Evolutionary conservation across 192 early-diverging fungal species (phyloP).

Genomic region (Coemansia guatemalensis): DNA sequence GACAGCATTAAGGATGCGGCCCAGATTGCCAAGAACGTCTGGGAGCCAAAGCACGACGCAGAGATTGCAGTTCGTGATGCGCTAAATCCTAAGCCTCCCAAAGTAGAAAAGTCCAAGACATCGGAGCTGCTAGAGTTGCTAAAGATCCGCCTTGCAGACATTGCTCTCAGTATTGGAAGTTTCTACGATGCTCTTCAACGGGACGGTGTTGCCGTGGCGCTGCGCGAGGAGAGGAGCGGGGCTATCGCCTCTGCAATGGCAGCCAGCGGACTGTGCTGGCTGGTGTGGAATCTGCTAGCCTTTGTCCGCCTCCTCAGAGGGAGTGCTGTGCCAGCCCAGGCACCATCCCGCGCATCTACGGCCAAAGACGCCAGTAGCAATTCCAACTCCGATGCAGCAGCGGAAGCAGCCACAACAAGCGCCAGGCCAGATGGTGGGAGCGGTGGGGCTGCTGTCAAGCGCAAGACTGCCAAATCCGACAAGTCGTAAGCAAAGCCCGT

Average conservation of each 20-base stretch:
- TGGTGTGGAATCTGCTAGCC: conserved; percentile 32
- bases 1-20: conserved; percentile 67
- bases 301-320: conserved; percentile 15
- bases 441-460: conserved; percentile 15
- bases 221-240: conserved; percentile 32
- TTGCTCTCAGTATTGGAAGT: conserved; percentile 19
- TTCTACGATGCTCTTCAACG: conserved; percentile 21
- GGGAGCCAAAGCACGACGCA: conserved; percentile 70
- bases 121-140: conserved; percentile 21
- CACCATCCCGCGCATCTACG: conserved; percentile 1
- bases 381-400: not conserved
- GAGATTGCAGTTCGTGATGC: conserved; percentile 56
- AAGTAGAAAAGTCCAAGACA: conserved; percentile 11
- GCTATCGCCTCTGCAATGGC: conserved; percentile 37
- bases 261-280: conserved; percentile 28
- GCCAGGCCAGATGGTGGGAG: not conserved
- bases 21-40: conserved; percentile 72
- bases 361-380: not conserved
- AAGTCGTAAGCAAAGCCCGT: not conserved
- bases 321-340: conserved; percentile 3
- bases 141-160: conserved; percentile 32
- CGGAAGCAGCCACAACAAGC: conserved; percentile 8
- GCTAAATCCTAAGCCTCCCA: conserved; percentile 25
- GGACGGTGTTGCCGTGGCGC: conserved; percentile 23
- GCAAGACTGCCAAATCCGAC: conserved; percentile 12